phyloP scores from a whole-genome alignment of 2,329 filamentous ascomycete genomes.

The Colletotrichum lini region DNA sequence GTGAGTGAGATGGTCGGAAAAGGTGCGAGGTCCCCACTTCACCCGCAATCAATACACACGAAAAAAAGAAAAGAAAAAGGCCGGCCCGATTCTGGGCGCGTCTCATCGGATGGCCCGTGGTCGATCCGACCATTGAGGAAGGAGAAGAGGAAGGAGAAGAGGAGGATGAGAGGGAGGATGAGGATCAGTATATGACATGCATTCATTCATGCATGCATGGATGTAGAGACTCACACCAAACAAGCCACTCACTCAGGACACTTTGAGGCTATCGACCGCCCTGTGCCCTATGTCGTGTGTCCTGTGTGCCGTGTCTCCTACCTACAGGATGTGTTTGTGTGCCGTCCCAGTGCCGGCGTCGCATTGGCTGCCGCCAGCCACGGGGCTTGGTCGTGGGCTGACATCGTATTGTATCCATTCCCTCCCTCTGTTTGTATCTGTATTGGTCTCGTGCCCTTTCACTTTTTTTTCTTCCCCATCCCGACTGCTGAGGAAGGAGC shows the following conservation, averaged over 20 bases:
- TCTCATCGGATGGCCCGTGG: no score
- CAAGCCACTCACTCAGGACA: neutral
- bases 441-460: constrained; percentile 4
- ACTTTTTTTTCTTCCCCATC: neutral
- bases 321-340: neutral
- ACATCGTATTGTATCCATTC: neutral
- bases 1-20: no score
- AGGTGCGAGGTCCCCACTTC: no score
- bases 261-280: no score
- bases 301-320: no score
- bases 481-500: no score
- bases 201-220: neutral
- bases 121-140: constrained; percentile 23
- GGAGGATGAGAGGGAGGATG: neutral
- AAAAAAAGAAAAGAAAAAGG: no score
- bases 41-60: no score
- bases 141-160: neutral
- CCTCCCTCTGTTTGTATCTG: no score
- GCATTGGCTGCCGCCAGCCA: neutral
- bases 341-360: constrained; percentile 12
- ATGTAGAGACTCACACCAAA: no score
- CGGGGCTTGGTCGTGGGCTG: neutral
- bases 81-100: no score
- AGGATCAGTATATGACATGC: constrained; percentile 9
- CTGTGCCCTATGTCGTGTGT: no score